Conservation (phyloP, 2,329 filamentous ascomycete species). For the Cercospora sp. region DNA sequence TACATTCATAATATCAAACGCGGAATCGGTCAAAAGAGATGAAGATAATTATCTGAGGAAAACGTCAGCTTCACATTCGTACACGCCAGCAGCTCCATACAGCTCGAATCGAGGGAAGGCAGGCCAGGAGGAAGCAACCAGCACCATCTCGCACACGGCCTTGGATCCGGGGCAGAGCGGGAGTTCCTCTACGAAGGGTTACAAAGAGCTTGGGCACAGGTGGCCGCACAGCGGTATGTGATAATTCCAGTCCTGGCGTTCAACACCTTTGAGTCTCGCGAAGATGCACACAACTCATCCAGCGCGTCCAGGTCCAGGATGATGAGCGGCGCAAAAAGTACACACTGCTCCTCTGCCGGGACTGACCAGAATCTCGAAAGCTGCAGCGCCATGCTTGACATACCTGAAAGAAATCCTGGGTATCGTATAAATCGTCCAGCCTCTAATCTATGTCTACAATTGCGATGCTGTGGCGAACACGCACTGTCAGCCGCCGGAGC, state of each 20-base stretch:
- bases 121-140: not conserved
- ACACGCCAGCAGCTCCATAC: not conserved
- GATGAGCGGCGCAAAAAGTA: not conserved
- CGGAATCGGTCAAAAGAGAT: not conserved
- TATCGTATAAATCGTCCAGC: slow-evolving; percentile 36
- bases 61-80: not conserved
- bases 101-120: not conserved
- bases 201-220: not conserved
- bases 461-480: slow-evolving; percentile 24
- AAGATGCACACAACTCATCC: not conserved
- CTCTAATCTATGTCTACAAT: slow-evolving; percentile 41
- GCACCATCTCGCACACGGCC: not conserved
- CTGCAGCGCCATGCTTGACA: slow-evolving; percentile 13
- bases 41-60: slow-evolving; percentile 22
- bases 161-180: not conserved
- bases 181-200: not conserved
- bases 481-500: not conserved
- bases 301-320: not conserved
- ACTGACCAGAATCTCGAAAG: not conserved
- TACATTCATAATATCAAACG: slow-evolving; percentile 7
- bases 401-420: slow-evolving; percentile 30
- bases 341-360: not conserved
- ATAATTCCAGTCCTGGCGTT: not conserved
- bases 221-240: not conserved
- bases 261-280: not conserved